Conservation (phyloP, 768 basidiomycete species). For the Macrolepiota dolichaula region DNA sequence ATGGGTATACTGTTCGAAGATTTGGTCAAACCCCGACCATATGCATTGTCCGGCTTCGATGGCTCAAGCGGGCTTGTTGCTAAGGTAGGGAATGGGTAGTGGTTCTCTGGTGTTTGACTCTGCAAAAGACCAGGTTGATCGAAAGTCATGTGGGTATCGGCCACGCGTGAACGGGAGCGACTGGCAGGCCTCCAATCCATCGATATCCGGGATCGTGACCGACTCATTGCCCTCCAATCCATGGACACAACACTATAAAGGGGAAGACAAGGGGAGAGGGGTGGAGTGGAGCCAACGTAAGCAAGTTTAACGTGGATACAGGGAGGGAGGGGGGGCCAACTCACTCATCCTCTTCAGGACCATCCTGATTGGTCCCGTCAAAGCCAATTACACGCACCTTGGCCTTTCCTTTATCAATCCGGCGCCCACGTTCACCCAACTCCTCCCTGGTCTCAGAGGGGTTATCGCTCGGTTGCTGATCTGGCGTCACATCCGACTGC, state of each 20-base stretch:
- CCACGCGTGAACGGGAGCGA: conserved; percentile 75
- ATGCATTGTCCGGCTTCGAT: conserved; percentile 8
- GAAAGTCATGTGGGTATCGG: conserved; percentile 47
- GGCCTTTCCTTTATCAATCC: conserved; percentile 78
- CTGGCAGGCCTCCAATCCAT: conserved; percentile 89
- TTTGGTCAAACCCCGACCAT: conserved; percentile 3
- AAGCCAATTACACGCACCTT: conserved; percentile 80
- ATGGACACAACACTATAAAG: conserved; percentile 56
- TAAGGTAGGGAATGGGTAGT: conserved; percentile 40
- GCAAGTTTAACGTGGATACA: conserved; percentile 10
- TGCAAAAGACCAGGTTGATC: conserved; percentile 40
- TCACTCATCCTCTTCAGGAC: conserved; percentile 71
- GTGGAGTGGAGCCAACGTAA: conserved; percentile 7
- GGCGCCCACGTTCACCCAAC: conserved; percentile 60
- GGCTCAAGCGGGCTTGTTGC: conserved; percentile 16
- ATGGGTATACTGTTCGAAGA: conserved; percentile 32
- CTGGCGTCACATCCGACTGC: conserved; percentile 16
- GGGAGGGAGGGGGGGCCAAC: conserved; percentile 25
- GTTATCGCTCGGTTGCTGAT: conserved; percentile 18
- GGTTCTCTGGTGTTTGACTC: conserved; percentile 33
- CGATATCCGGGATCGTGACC: conserved; percentile 84
- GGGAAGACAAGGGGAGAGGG: conserved; percentile 2
- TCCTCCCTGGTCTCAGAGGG: conserved; percentile 15
- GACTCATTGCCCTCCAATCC: conserved; percentile 93
- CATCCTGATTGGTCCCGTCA: conserved; percentile 72